These are phyloP conservation scores for Jackrogersella multiformis DNA, from an alignment of 495 filamentous ascomycete species.

Conservation along the genomic window DNA sequence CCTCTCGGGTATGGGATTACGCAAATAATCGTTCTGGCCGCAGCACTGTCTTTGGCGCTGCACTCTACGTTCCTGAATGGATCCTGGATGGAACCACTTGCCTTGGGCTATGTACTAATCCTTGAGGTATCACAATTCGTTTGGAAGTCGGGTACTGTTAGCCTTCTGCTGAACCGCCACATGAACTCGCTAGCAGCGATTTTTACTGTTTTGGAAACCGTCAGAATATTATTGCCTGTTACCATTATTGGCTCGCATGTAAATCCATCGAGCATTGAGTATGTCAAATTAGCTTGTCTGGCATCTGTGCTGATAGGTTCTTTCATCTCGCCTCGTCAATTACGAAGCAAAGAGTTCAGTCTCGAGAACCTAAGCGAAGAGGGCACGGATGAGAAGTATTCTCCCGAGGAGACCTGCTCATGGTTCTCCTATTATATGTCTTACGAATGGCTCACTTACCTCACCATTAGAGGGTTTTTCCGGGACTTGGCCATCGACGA, in stretches of 20 bases:
- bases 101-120: slow-evolving; percentile 19
- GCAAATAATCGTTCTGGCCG: slow-evolving; percentile 10
- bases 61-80: slow-evolving; percentile 14
- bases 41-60: slow-evolving; percentile 17
- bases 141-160: slow-evolving; percentile 2
- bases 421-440: slow-evolving; percentile 50
- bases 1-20: slow-evolving; percentile 15
- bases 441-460: slow-evolving; percentile 50
- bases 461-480: slow-evolving; percentile 45
- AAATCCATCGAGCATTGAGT: slow-evolving; percentile 12
- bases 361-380: background rate
- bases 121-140: slow-evolving; percentile 14
- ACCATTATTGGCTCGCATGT: slow-evolving; percentile 18
- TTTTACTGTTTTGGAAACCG: slow-evolving; percentile 9
- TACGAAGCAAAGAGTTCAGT: slow-evolving; percentile 12
- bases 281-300: slow-evolving; percentile 18
- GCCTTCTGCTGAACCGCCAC: slow-evolving; percentile 7
- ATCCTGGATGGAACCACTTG: slow-evolving; percentile 14
- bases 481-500: slow-evolving; percentile 47
- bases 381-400: slow-evolving; percentile 2
- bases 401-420: slow-evolving; percentile 71
- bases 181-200: slow-evolving; percentile 3
- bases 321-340: slow-evolving; percentile 13
- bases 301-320: slow-evolving; percentile 10
- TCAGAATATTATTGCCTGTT: slow-evolving; percentile 16